A percentile compares a stretch with the other conserved stretches of the same genome.
phyloP scores from a whole-genome alignment of 2,329 filamentous ascomycete species.

The Xylariaceae sp. region DNA sequence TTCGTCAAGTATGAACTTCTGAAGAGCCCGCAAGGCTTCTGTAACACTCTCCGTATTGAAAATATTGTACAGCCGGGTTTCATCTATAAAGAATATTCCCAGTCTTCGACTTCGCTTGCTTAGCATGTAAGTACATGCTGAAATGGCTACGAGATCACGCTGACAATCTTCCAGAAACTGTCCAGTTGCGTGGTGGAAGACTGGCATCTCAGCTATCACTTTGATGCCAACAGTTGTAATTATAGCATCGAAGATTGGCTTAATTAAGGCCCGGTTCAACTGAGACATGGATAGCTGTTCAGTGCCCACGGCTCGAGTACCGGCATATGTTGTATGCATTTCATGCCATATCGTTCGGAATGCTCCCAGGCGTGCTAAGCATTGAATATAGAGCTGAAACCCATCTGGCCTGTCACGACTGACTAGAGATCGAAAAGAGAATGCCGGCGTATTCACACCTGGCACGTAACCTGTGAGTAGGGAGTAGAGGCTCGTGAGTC shows the following conservation, averaged over 20 bases:
- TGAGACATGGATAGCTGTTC: not conserved
- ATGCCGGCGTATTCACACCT: slow-evolving; percentile 6
- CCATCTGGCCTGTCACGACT: not conserved
- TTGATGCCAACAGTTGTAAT: slow-evolving; percentile 5
- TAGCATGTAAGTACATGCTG: slow-evolving; percentile 14
- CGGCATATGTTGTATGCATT: slow-evolving; percentile 4
- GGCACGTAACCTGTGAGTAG: slow-evolving; percentile 26
- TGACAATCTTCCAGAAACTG: slow-evolving; percentile 19
- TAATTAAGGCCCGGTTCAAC: not conserved
- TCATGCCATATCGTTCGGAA: slow-evolving; percentile 30
- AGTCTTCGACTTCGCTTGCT: not conserved
- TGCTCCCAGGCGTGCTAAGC: slow-evolving; percentile 28
- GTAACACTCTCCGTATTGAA: too few species aligned
- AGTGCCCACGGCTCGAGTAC: not conserved
- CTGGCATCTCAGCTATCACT: slow-evolving; percentile 4
- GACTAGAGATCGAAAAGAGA: slow-evolving; percentile 13
- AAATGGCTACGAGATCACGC: slow-evolving; percentile 24
- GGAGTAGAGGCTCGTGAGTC: slow-evolving; percentile 20
- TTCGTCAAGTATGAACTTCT: too few species aligned
- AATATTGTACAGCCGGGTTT: not conserved
- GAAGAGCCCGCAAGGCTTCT: too few species aligned
- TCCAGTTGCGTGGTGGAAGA: slow-evolving; percentile 10
- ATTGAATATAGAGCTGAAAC: slow-evolving; percentile 18
- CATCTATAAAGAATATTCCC: too few species aligned
- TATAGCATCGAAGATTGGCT: slow-evolving; percentile 1